These are phyloP conservation scores for Tylopilus balloui DNA, from an alignment of 768 basidiomycete species.

Conservation along the genomic window DNA sequence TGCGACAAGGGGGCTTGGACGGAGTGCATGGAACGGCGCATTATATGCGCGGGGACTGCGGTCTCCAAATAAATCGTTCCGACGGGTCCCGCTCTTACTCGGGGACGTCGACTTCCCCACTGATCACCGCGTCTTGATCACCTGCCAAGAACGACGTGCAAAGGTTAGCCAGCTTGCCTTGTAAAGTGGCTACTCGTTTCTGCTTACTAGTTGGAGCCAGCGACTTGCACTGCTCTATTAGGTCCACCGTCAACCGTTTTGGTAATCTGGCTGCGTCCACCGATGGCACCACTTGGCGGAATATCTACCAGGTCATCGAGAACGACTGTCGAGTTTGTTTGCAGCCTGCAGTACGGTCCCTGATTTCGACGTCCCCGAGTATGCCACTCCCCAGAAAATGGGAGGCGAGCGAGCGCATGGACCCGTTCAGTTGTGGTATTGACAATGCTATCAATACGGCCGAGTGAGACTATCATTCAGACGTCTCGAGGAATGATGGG, in stretches of 20 bases:
- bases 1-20: background rate
- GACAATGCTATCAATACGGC: constrained; percentile 39
- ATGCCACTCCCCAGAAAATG: constrained; percentile 41
- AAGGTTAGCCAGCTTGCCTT: too few species aligned
- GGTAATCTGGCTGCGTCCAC: background rate
- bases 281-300: background rate
- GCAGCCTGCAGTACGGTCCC: constrained; percentile 47
- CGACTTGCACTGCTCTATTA: too few species aligned
- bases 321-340: constrained; percentile 29
- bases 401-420: constrained; percentile 59
- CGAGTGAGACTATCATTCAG: constrained; percentile 52
- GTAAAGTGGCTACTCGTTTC: too few species aligned
- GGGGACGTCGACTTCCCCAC: too few species aligned
- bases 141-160: too few species aligned
- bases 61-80: too few species aligned
- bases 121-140: too few species aligned
- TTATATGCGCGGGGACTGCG: constrained; percentile 13
- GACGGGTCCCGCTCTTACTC: too few species aligned
- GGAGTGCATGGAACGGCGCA: background rate
- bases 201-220: too few species aligned
- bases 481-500: constrained; percentile 59
- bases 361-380: constrained; percentile 56
- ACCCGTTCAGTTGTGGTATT: constrained; percentile 48
- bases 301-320: constrained; percentile 41
- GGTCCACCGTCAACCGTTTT: background rate